Conservation (phyloP, 495 filamentous ascomycete species). For the Amniculicola lignicola region DNA sequence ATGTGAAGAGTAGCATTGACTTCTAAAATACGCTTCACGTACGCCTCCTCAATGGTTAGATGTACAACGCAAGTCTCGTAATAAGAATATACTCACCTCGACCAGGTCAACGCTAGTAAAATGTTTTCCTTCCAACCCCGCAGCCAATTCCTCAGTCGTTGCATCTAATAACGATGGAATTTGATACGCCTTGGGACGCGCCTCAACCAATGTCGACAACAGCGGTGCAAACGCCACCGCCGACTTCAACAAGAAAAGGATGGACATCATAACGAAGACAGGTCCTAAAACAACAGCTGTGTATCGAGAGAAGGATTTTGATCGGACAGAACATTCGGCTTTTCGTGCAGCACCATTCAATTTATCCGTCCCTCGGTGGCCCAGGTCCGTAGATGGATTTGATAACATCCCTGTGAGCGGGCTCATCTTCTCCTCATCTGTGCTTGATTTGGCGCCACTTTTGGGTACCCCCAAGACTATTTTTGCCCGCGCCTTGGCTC, state of each 20-base stretch:
- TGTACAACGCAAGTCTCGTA: no score
- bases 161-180: conserved; percentile 49
- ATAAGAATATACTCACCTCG: conserved; percentile 40
- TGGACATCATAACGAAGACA: conserved; percentile 6
- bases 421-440: no score
- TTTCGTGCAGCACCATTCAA: not conserved
- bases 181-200: not conserved
- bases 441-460: no score
- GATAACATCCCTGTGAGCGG: no score
- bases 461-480: no score
- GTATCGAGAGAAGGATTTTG: not conserved
- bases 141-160: conserved; percentile 51
- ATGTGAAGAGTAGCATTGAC: conserved; percentile 51
- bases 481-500: no score
- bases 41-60: no score
- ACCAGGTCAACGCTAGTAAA: conserved; percentile 61
- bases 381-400: not conserved
- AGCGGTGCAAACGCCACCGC: not conserved
- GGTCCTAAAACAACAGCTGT: not conserved
- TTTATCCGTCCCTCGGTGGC: not conserved
- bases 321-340: not conserved
- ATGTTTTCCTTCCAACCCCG: conserved; percentile 48
- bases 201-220: not conserved
- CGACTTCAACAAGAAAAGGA: not conserved
- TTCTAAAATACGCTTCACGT: conserved; percentile 52